Conservation (phyloP, 176 grass and related monocot genomes). For the Oryza longistaminata region DNA sequence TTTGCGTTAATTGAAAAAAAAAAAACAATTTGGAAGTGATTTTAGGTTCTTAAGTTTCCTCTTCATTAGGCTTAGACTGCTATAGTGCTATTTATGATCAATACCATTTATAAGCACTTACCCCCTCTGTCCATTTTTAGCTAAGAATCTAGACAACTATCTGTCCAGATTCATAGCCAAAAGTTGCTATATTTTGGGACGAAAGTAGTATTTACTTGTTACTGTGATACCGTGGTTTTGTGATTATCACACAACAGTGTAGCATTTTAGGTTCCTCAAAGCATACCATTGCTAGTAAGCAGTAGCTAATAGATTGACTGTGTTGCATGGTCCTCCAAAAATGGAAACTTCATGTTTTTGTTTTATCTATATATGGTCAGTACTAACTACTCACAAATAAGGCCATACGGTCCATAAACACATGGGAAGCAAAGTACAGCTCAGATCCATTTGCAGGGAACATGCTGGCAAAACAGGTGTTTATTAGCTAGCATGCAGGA, state of each 20-base stretch:
- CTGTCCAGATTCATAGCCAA: no score
- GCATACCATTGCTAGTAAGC: not conserved
- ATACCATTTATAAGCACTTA: not conserved
- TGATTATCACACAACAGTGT: not conserved
- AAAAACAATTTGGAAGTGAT: not conserved
- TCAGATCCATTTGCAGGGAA: not conserved
- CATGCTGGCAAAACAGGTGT: not conserved
- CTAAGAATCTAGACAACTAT: no score
- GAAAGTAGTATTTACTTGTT: not conserved
- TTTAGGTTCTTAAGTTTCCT: not conserved
- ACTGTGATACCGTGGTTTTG: not conserved
- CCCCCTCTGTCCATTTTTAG: no score
- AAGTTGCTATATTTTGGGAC: no score
- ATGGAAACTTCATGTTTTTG: not conserved
- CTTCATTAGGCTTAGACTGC: not conserved
- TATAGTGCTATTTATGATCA: not conserved
- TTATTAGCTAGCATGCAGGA: not conserved
- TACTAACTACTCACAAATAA: not conserved
- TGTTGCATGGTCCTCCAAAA: not conserved
- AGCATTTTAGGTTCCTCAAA: not conserved
- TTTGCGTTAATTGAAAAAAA: not conserved
- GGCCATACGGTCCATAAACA: not conserved
- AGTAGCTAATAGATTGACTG: not conserved
- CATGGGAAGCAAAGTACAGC: not conserved
- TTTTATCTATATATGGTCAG: not conserved